phyloP scores from a whole-genome alignment of 148 eudicot species.

The Cornus kousa region DNA sequence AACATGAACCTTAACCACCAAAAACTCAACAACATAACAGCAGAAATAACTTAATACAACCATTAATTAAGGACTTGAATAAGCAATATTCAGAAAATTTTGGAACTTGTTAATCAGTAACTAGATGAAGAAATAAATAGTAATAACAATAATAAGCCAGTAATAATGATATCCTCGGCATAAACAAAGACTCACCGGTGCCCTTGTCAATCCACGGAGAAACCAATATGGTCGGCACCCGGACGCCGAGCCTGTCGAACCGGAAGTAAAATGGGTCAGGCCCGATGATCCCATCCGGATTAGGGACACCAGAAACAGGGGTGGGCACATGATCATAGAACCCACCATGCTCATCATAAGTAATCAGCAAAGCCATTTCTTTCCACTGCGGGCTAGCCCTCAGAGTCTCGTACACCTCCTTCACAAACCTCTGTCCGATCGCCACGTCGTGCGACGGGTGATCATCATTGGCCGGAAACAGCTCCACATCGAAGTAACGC shows the following conservation, averaged over 20 bases:
- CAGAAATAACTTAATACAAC: neutral
- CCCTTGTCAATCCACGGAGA: slow-evolving; percentile 91
- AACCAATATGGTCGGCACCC: slow-evolving; percentile 77
- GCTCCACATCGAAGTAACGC: slow-evolving; percentile 62
- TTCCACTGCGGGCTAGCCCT: slow-evolving; percentile 91
- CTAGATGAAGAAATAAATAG: neutral
- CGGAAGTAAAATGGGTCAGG: slow-evolving; percentile 72
- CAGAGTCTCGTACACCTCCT: slow-evolving; percentile 86
- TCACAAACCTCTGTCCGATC: slow-evolving; percentile 78
- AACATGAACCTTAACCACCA: neutral
- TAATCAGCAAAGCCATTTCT: slow-evolving; percentile 81
- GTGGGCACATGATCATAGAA: slow-evolving; percentile 90
- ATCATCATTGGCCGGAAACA: slow-evolving; percentile 85
- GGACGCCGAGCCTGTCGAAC: slow-evolving; percentile 78
- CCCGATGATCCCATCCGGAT: slow-evolving; percentile 90
- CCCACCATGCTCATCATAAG: slow-evolving; percentile 96
- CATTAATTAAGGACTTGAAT: neutral
- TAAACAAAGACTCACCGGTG: slow-evolving; percentile 48
- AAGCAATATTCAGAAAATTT: neutral
- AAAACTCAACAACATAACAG: neutral
- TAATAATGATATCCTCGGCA: neutral
- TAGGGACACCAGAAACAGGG: slow-evolving; percentile 82
- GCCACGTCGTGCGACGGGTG: slow-evolving; percentile 95
- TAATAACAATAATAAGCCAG: neutral
- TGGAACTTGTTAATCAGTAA: neutral